Percentiles rank a stretch among this genome's conserved stretches.
These are phyloP conservation scores for Taphrina communis DNA, from an alignment of 1,139 yeast species.

Conservation along the genomic window DNA sequence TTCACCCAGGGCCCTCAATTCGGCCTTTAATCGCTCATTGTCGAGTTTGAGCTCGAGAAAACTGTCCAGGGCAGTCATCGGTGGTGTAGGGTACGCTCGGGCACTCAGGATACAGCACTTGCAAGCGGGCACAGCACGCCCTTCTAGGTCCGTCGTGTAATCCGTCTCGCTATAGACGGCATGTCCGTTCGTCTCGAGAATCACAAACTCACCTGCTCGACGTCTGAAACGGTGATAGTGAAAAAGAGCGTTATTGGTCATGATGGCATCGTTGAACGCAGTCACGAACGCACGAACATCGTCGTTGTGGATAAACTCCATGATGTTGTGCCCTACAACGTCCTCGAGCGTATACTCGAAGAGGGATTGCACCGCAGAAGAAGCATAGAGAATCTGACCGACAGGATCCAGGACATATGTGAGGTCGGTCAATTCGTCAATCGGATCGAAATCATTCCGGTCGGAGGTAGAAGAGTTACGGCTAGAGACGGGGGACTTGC, in stretches of 20 bases:
- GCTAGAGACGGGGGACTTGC: not conserved
- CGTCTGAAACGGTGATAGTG: constrained; percentile 39
- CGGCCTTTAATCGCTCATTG: constrained; percentile 42
- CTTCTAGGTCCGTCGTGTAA: constrained; percentile 15
- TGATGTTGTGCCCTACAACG: constrained; percentile 44
- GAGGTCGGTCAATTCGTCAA: constrained; percentile 40
- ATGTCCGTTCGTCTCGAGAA: constrained; percentile 44
- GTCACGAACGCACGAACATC: constrained; percentile 48
- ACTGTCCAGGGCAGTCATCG: constrained; percentile 43
- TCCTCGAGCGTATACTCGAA: constrained; percentile 46
- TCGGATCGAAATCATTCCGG: constrained; percentile 3
- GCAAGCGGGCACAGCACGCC: constrained; percentile 37
- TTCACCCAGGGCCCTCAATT: constrained; percentile 23
- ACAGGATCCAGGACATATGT: constrained; percentile 45
- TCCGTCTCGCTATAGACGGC: constrained; percentile 42
- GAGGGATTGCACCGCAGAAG: constrained; percentile 45
- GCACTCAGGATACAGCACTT: constrained; percentile 45
- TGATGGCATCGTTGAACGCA: constrained; percentile 37
- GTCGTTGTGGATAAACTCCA: constrained; percentile 48
- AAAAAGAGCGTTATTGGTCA: constrained; percentile 11
- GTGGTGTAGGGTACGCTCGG: constrained; percentile 41
- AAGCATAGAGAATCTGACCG: constrained; percentile 46
- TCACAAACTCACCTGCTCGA: constrained; percentile 32
- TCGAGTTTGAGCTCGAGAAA: constrained; percentile 46
- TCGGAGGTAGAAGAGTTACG: not conserved